Evolutionary conservation across 164 flowering plant species (phyloP).

Genomic region (Chimonanthus praecox): DNA sequence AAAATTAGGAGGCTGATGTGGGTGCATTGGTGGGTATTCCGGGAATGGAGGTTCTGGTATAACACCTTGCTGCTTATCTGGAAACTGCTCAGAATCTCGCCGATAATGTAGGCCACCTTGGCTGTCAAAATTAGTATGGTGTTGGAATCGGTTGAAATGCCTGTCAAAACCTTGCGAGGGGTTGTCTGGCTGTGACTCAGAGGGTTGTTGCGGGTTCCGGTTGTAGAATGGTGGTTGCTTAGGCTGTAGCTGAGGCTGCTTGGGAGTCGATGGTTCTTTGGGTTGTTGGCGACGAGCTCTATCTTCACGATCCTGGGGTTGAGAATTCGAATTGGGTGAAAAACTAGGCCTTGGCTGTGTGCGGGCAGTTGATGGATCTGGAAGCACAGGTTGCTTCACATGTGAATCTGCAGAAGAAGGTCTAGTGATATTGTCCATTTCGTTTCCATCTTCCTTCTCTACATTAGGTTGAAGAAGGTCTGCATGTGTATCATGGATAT

Average conservation of each 20-base stretch:
- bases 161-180: constrained; percentile 44
- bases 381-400: constrained; percentile 37
- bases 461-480: constrained; percentile 65
- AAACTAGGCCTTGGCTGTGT: constrained; percentile 44
- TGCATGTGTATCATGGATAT: constrained; percentile 63
- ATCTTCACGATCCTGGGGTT: constrained; percentile 51
- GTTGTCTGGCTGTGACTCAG: constrained; percentile 35
- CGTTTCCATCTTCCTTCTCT: constrained; percentile 62
- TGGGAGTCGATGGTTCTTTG: constrained; percentile 46
- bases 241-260: constrained; percentile 25
- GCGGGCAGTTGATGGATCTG: constrained; percentile 56
- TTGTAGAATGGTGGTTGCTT: constrained; percentile 22
- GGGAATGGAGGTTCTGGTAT: constrained; percentile 31
- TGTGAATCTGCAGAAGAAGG: constrained; percentile 16
- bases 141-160: constrained; percentile 38
- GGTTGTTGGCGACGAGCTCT: constrained; percentile 32
- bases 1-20: constrained; percentile 48
- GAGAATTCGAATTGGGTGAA: constrained; percentile 55
- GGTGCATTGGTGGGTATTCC: constrained; percentile 40
- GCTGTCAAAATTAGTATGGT: constrained; percentile 36
- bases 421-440: constrained; percentile 41
- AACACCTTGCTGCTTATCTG: constrained; percentile 42
- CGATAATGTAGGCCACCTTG: constrained; percentile 31
- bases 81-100: constrained; percentile 46
- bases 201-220: constrained; percentile 41